These are phyloP conservation scores for Colletotrichum plurivorum DNA, from an alignment of 2,329 filamentous ascomycete species.

Conservation along the genomic window DNA sequence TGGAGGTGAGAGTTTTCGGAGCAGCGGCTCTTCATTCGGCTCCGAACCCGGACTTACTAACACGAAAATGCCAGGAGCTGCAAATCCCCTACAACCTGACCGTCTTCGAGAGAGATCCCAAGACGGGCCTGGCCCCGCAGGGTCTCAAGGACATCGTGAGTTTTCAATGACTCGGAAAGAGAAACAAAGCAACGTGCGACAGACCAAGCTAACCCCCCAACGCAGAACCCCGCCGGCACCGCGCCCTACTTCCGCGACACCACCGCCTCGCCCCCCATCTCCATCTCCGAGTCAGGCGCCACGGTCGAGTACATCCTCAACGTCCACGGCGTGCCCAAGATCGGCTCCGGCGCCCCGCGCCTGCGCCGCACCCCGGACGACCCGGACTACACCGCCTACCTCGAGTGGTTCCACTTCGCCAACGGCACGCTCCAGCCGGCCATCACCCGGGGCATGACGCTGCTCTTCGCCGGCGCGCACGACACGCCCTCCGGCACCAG, in stretches of 20 bases:
- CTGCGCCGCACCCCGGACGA: constrained; percentile 58
- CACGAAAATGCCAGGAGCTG: constrained; percentile 27
- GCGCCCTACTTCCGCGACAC: constrained; percentile 74
- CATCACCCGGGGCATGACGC: constrained; percentile 53
- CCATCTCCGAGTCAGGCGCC: constrained; percentile 71
- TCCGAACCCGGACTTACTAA: neutral
- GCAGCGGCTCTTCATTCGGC: neutral
- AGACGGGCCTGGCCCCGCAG: constrained; percentile 27
- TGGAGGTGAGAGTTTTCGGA: constrained; percentile 26
- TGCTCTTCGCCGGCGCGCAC: constrained; percentile 45
- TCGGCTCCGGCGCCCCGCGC: constrained; percentile 52
- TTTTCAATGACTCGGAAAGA: neutral
- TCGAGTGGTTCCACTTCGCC: constrained; percentile 76
- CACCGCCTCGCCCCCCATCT: constrained; percentile 54
- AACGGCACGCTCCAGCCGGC: constrained; percentile 60
- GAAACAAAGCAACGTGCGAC: neutral
- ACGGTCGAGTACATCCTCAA: constrained; percentile 73
- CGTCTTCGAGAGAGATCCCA: constrained; percentile 30
- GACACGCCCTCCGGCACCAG: constrained; percentile 31
- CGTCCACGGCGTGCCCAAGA: constrained; percentile 57
- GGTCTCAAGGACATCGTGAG: constrained; percentile 34
- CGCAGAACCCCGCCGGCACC: constrained; percentile 62
- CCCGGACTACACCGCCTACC: constrained; percentile 69
- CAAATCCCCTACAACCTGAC: constrained; percentile 38
- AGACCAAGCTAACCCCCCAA: neutral